Evolutionary conservation across 2,329 filamentous ascomycete species (phyloP).

Genomic region (Sclerotinia borealis): DNA sequence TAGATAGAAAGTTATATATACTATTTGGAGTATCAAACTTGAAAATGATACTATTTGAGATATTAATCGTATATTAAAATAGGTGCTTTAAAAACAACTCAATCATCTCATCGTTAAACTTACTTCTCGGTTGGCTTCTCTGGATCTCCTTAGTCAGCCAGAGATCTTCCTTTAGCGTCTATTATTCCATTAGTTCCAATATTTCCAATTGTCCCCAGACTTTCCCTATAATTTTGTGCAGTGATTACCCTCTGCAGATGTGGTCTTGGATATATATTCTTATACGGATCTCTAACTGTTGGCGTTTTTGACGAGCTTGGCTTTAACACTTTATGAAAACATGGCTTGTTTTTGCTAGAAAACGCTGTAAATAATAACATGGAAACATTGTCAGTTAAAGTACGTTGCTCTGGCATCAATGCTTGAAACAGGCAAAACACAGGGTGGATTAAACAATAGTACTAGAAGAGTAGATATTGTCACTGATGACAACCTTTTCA

Average conservation of each 20-base stretch:
- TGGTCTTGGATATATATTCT: no score
- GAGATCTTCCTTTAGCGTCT: neutral
- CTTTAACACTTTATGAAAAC: no score
- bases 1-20: no score
- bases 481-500: neutral
- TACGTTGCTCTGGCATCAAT: neutral
- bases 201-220: no score
- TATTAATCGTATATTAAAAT: neutral
- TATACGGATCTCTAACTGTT: no score
- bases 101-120: conserved; percentile 14
- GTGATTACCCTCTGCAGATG: no score
- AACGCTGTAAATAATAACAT: no score
- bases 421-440: neutral
- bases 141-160: neutral
- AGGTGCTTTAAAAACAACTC: neutral
- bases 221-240: neutral
- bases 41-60: no score
- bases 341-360: no score
- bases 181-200: neutral
- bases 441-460: neutral
- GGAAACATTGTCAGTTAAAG: no score
- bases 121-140: neutral
- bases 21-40: no score
- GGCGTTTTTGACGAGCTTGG: no score
- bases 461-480: neutral